A percentile compares a stretch with the other conserved stretches of the same genome.
Conservation (phyloP, 2,329 filamentous ascomycete species). For the Aspergillus costaricaensis region DNA sequence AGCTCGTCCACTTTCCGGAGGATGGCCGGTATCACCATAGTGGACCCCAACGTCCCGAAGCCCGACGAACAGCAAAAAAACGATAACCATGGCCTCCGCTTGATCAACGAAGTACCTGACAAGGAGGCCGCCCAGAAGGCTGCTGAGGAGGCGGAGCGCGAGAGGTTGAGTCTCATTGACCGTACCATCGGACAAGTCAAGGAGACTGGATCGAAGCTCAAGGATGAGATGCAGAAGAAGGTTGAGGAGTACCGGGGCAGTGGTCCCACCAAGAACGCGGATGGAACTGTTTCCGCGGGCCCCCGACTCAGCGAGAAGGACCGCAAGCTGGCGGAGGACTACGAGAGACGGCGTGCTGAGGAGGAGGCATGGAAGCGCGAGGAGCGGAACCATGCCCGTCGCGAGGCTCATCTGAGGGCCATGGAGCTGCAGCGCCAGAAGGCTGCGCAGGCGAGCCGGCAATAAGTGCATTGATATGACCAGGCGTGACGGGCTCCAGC, state of each 20-base stretch:
- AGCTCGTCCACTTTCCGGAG: slow-evolving; percentile 37
- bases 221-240: slow-evolving; percentile 25
- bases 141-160: slow-evolving; percentile 6
- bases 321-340: slow-evolving; percentile 31
- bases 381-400: slow-evolving; percentile 38
- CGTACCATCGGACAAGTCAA: slow-evolving; percentile 37
- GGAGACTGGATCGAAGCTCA: slow-evolving; percentile 25
- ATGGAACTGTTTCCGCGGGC: slow-evolving; percentile 20
- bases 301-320: slow-evolving; percentile 36
- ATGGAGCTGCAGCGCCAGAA: slow-evolving; percentile 29
- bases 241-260: slow-evolving; percentile 26
- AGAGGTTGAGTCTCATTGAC: slow-evolving; percentile 37
- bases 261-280: slow-evolving; percentile 24
- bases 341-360: slow-evolving; percentile 32
- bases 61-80: slow-evolving; percentile 7
- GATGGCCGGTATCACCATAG: slow-evolving; percentile 29
- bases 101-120: slow-evolving; percentile 16
- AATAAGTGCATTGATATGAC: slow-evolving; percentile 11
- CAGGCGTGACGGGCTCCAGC: slow-evolving; percentile 4
- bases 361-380: slow-evolving; percentile 38
- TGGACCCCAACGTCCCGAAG: slow-evolving; percentile 8
- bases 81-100: slow-evolving; percentile 19
- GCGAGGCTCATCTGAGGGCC: slow-evolving; percentile 28
- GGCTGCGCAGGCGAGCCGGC: slow-evolving; percentile 20
- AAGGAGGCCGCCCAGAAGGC: slow-evolving; percentile 14